A percentile compares a stretch with the other conserved stretches of the same genome.
Conservation (phyloP, 2,329 filamentous ascomycete genomes). For the Claviceps lovelessii region DNA sequence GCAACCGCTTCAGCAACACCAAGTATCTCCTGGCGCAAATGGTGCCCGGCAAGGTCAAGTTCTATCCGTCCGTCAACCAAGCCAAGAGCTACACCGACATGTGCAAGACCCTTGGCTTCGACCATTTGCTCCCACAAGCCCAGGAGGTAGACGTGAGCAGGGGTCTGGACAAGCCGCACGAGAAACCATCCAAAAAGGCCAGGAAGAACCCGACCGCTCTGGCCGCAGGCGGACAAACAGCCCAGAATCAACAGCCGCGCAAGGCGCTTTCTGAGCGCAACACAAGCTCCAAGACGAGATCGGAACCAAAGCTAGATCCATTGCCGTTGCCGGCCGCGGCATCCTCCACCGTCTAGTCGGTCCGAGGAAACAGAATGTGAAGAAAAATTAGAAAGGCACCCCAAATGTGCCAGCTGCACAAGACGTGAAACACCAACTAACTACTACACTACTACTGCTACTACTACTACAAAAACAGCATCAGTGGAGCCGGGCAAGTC, state of each 20-base stretch:
- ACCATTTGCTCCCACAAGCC: conserved; percentile 49
- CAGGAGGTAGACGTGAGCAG: conserved; percentile 49
- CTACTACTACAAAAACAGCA: background rate
- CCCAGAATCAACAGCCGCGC: conserved; percentile 18
- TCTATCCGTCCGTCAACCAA: conserved; percentile 45
- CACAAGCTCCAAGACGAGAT: conserved; percentile 9
- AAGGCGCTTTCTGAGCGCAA: conserved; percentile 23
- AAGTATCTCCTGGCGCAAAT: conserved; percentile 81
- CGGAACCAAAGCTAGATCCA: conserved; percentile 9
- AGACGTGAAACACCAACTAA: background rate
- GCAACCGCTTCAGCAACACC: conserved; percentile 84
- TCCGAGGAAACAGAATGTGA: background rate
- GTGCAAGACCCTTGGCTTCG: conserved; percentile 50
- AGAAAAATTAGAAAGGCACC: background rate
- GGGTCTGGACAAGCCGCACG: conserved; percentile 38
- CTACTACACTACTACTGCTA: too few species aligned
- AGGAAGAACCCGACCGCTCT: conserved; percentile 26
- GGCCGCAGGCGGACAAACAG: conserved; percentile 33
- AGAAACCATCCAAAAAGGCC: conserved; percentile 17
- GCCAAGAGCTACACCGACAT: conserved; percentile 59
- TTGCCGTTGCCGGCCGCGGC: conserved; percentile 13
- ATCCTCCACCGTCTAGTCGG: conserved; percentile 6
- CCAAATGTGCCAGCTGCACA: background rate
- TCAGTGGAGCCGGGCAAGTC: conserved; percentile 5
- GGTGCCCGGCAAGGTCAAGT: conserved; percentile 62